Evolutionary conservation across 148 eudicot genomes (phyloP).

Genomic region (Bassia scoparia): DNA sequence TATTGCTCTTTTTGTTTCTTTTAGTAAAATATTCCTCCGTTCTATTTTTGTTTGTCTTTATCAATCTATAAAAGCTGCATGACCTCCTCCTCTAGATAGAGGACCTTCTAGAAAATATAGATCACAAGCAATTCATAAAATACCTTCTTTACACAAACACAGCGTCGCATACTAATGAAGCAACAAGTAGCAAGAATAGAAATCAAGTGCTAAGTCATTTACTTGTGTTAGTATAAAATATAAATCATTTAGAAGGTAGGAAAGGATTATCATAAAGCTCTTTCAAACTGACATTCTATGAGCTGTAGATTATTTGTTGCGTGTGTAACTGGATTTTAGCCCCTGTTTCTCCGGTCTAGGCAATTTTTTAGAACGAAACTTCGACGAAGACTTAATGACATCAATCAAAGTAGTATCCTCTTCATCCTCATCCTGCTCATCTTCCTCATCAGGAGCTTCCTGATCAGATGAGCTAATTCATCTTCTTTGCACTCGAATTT

Average conservation of each 20-base stretch:
- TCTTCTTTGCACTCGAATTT: constrained; percentile 92
- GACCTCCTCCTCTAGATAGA: no score
- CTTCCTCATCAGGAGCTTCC: constrained; percentile 61
- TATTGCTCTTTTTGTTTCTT: no score
- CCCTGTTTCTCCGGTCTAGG: constrained; percentile 40
- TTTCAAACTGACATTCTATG: constrained; percentile 46
- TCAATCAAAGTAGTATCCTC: constrained; percentile 72
- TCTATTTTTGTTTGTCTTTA: no score
- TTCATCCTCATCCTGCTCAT: constrained; percentile 61
- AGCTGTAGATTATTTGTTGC: constrained; percentile 35
- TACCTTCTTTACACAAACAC: no score
- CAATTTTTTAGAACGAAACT: constrained; percentile 56
- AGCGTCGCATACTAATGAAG: no score
- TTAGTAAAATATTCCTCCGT: no score
- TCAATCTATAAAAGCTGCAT: no score
- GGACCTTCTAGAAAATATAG: no score
- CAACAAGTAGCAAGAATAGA: no score
- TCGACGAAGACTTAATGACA: constrained; percentile 61
- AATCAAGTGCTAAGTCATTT: no score
- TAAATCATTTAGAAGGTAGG: background rate
- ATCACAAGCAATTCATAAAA: no score
- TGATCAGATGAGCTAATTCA: constrained; percentile 71
- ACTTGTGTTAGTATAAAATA: background rate
- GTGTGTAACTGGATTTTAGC: constrained; percentile 19
- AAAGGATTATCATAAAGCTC: background rate